phyloP scores from a whole-genome alignment of 164 flowering plant genomes.

The Cinnamomum chago region DNA sequence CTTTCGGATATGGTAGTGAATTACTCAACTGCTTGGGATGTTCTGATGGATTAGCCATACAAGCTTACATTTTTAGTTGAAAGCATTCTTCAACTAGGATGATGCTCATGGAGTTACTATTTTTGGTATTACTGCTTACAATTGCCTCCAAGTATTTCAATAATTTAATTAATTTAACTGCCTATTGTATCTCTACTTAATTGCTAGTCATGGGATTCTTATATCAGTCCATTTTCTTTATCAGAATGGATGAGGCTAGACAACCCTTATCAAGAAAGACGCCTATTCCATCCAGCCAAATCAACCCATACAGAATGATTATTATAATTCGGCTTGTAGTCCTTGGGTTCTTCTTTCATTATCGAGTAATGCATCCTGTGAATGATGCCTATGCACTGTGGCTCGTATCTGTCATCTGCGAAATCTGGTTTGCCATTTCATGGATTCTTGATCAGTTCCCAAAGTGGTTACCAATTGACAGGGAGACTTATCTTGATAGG shows the following conservation, averaged over 20 bases:
- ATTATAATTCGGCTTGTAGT: constrained; percentile 57
- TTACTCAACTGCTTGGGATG: neutral
- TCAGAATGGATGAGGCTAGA: constrained; percentile 68
- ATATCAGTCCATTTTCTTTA: neutral
- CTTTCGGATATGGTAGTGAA: neutral
- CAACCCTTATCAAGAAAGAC: constrained; percentile 63
- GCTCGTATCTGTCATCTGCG: constrained; percentile 65
- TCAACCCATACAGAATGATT: constrained; percentile 63
- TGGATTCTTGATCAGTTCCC: constrained; percentile 78
- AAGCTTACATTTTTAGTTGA: neutral
- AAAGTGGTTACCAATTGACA: constrained; percentile 58
- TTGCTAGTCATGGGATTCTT: neutral
- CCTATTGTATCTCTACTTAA: neutral
- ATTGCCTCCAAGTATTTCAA: neutral
- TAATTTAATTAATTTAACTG: neutral
- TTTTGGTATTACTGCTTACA: neutral
- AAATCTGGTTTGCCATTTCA: constrained; percentile 62
- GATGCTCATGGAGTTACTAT: neutral
- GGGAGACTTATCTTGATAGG: constrained; percentile 67
- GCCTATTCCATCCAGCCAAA: constrained; percentile 55
- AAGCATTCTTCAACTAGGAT: neutral
- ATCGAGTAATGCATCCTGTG: constrained; percentile 54
- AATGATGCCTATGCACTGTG: constrained; percentile 54
- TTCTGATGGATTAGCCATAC: neutral
- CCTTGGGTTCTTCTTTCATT: constrained; percentile 61